Base-by-base conservation (phyloP, 2,329 filamentous ascomycete genomes). In the Penicillium olsonii region DNA sequence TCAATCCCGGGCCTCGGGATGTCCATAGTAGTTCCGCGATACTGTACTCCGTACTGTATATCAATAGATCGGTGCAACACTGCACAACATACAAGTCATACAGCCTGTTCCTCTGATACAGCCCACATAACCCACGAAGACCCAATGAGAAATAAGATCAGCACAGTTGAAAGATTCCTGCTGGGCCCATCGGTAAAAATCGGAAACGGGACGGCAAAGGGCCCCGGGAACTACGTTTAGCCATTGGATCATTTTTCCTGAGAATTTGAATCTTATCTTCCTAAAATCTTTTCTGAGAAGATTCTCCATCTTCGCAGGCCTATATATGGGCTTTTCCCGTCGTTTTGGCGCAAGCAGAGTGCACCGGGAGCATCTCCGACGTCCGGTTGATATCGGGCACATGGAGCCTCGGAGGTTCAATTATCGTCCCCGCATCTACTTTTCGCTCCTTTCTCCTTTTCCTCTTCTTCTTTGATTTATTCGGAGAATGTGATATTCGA, bases 121-220 rank as follows among this genome's bases (percentile, higher is more conserved):
- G 33, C 33, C 33, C 33, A 35, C 33, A 35, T 10, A 18, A 17
- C 17, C 2, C 33, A 35, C 15, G 7, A 35, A 18, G 4, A 35
- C 18, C 15, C 33, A 35, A 35, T 35, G 33, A 35, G 18, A 35
- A 31, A 31, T 12, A 4, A 35, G 33, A 35, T 35, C 33, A 18
- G 17, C 33, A 35, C n/a, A 35, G 33, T n/a, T 35, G 17, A 18
- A 8, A 17, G 17, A 35, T 17, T 7, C 2, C 33, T 17, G 33
- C 33, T 52, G 50, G 47, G 41, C n/a, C 34, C 6, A 31, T 60
- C 57, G 57, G 57, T 50, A 43, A 34, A 60, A 59, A 53, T 46
- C 57, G 57, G 57, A 48, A 51, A 14, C 46, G 44, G 38, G 19
- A 29, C 44, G 44, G 45, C 11, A 51, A 44, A 37, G 41, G n/a